phyloP scores from a whole-genome alignment of 208 protist species.

The Leishmania turanica region DNA sequence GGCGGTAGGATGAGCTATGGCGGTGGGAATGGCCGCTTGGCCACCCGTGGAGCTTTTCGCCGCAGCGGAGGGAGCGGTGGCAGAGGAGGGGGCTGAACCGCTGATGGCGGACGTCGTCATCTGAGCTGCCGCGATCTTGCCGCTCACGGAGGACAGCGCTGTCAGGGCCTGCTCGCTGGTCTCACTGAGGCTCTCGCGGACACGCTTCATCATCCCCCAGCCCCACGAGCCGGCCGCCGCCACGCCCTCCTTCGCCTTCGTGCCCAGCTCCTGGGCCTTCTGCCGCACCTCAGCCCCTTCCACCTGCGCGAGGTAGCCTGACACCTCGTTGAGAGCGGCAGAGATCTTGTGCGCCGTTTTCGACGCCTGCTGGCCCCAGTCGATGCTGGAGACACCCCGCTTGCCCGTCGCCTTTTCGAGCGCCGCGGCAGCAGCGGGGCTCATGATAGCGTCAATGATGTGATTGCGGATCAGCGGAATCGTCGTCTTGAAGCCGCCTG shows the following conservation, averaged over 20 bases:
- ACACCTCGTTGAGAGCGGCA: constrained; percentile 34
- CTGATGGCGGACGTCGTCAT: not conserved
- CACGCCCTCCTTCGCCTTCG: constrained; percentile 54
- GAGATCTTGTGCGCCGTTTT: constrained; percentile 21
- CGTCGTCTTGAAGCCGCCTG: constrained; percentile 74
- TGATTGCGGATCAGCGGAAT: constrained; percentile 69
- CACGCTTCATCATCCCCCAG: constrained; percentile 48
- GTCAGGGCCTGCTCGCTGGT: constrained; percentile 27
- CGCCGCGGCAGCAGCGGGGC: constrained; percentile 20
- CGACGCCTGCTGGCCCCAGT: constrained; percentile 24
- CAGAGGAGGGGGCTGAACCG: constrained; percentile 35
- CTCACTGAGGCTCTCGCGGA: constrained; percentile 51
- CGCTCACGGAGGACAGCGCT: constrained; percentile 3
- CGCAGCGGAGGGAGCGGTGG: not conserved
- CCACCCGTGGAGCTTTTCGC: constrained; percentile 32
- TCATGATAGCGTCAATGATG: constrained; percentile 34
- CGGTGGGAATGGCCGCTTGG: constrained; percentile 16
- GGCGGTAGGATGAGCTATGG: constrained; percentile 1
- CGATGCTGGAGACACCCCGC: not conserved
- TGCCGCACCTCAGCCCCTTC: constrained; percentile 44
- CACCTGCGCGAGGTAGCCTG: constrained; percentile 21
- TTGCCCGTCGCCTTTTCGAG: not conserved
- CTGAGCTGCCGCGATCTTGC: not conserved
- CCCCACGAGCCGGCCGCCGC: constrained; percentile 71
- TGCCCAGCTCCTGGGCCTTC: constrained; percentile 51